phyloP scores from a whole-genome alignment of 371 early-diverging fungal genomes.

The Syncephalastrum sp. region DNA sequence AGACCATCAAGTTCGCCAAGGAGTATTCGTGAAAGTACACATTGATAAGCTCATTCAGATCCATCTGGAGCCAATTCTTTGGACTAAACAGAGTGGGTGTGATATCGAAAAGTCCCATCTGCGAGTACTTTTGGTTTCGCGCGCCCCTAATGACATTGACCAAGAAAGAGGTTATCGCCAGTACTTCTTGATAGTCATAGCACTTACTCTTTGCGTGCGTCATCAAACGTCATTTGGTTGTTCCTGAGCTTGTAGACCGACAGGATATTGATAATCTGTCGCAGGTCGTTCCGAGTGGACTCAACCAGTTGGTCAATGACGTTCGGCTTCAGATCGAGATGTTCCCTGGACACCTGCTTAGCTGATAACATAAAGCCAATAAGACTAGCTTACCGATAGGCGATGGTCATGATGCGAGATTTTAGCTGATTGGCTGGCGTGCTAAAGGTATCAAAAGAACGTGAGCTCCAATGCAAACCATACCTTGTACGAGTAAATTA shows the following conservation, averaged over 20 bases:
- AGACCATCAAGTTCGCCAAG: slow-evolving; percentile 92
- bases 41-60: slow-evolving; percentile 81
- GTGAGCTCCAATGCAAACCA: slow-evolving; percentile 55
- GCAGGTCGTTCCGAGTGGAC: slow-evolving; percentile 90
- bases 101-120: slow-evolving; percentile 86
- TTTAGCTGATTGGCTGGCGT: slow-evolving; percentile 57
- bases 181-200: background rate
- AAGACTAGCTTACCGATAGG: slow-evolving; percentile 45
- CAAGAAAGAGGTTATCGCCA: slow-evolving; percentile 6
- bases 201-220: slow-evolving; percentile 73
- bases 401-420: slow-evolving; percentile 80
- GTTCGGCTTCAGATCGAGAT: slow-evolving; percentile 74
- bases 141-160: slow-evolving; percentile 28
- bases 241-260: slow-evolving; percentile 81
- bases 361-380: background rate
- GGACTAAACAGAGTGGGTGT: slow-evolving; percentile 66
- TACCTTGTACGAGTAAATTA: slow-evolving; percentile 62
- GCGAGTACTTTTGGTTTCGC: slow-evolving; percentile 78
- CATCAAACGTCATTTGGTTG: slow-evolving; percentile 74
- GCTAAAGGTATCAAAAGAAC: slow-evolving; percentile 24
- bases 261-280: slow-evolving; percentile 97
- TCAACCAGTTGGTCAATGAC: slow-evolving; percentile 88
- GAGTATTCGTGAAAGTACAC: slow-evolving; percentile 94
- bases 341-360: slow-evolving; percentile 61
- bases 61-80: slow-evolving; percentile 47